Evolutionary conservation across 768 basidiomycete genomes (phyloP).

Genomic region (Phlegmacium glaucopus): DNA sequence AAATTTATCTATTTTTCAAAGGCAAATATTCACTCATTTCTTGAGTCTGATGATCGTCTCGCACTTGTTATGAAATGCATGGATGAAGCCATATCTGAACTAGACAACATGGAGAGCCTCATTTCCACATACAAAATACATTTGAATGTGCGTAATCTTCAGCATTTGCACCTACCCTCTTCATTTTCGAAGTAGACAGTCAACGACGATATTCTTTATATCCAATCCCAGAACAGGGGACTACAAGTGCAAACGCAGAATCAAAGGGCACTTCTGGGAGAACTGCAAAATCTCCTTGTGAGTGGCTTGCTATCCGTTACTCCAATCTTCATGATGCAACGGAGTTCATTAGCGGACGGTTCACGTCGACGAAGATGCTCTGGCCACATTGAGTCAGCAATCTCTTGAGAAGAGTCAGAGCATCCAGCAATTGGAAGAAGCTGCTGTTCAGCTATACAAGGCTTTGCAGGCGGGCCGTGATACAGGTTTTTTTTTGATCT

Average conservation of each 20-base stretch:
- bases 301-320: conserved; percentile 11
- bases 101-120: conserved; percentile 86
- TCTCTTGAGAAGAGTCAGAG: conserved; percentile 79
- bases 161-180: background rate
- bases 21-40: conserved; percentile 97
- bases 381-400: conserved; percentile 81
- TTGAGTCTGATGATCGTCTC: conserved; percentile 94
- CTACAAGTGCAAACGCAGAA: conserved; percentile 98
- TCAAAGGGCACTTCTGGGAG: conserved; percentile 77
- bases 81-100: conserved; percentile 83
- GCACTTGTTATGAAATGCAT: conserved; percentile 80
- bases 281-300: conserved; percentile 86
- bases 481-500: conserved; percentile 52
- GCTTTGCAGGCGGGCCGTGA: conserved; percentile 88
- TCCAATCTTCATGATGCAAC: background rate
- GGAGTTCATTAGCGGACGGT: conserved; percentile 72
- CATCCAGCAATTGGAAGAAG: conserved; percentile 75
- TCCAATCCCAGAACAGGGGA: conserved; percentile 95
- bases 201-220: conserved; percentile 90
- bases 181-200: conserved; percentile 60
- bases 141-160: conserved; percentile 65
- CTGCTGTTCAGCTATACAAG: conserved; percentile 90
- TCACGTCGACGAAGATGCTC: conserved; percentile 77
- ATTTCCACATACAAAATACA: conserved; percentile 96
- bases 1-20: conserved; percentile 26